Evolutionary conservation across 805 yeast species (phyloP).

Genomic region (Ogataea minuta): DNA sequence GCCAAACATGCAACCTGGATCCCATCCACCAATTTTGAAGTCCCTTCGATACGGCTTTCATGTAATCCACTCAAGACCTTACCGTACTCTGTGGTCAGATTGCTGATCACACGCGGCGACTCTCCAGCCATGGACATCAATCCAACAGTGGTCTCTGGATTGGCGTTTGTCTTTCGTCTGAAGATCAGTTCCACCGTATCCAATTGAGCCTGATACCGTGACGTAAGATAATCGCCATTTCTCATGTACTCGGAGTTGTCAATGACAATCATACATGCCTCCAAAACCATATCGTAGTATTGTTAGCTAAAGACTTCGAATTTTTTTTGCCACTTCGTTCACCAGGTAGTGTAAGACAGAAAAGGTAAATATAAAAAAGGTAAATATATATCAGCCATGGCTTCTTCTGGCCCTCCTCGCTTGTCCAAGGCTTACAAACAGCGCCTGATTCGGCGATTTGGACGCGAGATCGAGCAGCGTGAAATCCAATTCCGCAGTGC

Average conservation of each 20-base stretch:
- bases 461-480: constrained; percentile 18
- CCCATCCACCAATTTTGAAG: constrained; percentile 68
- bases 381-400: constrained; percentile 4
- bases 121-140: constrained; percentile 83
- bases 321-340: constrained; percentile 20
- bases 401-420: constrained; percentile 10
- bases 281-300: constrained; percentile 71
- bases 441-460: constrained; percentile 32
- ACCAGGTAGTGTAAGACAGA: constrained; percentile 10
- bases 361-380: constrained; percentile 1
- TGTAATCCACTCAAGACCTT: constrained; percentile 81
- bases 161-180: constrained; percentile 78
- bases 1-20: constrained; percentile 93
- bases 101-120: constrained; percentile 83
- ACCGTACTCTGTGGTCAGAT: constrained; percentile 85
- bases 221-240: constrained; percentile 89
- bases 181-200: constrained; percentile 87
- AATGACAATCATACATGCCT: constrained; percentile 92
- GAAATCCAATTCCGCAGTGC: constrained; percentile 22
- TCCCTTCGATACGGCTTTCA: constrained; percentile 69
- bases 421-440: constrained; percentile 38
- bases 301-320: background rate
- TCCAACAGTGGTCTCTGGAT: constrained; percentile 95
- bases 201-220: constrained; percentile 88
- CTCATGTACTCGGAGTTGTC: constrained; percentile 96